Percentiles rank a stretch among this genome's conserved stretches.
phyloP scores from a whole-genome alignment of 176 grass and related monocot genomes.

The Avena insularis region DNA sequence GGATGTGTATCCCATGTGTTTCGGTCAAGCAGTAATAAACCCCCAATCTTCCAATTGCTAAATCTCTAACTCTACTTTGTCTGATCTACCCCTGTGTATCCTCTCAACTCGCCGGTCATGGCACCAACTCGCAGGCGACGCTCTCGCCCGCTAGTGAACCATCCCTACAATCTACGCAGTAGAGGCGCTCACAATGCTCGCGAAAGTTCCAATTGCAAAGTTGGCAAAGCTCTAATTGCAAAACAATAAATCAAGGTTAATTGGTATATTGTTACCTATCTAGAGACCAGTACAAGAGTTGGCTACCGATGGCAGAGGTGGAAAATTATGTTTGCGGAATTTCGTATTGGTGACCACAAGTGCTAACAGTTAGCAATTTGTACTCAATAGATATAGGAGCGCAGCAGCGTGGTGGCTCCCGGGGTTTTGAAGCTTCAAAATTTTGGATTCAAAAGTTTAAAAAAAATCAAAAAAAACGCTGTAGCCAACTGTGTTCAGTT shows the following conservation, averaged over 20 bases:
- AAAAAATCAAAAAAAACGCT: too few species aligned
- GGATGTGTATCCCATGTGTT: too few species aligned
- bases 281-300: constrained; percentile 22
- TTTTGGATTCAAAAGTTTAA: too few species aligned
- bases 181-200: background rate
- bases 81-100: background rate
- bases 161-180: background rate
- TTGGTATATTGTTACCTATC: constrained; percentile 16
- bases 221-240: background rate
- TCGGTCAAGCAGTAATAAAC: too few species aligned
- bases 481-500: too few species aligned
- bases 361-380: constrained; percentile 13
- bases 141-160: background rate
- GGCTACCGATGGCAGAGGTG: constrained; percentile 1
- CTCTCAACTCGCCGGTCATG: background rate
- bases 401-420: too few species aligned
- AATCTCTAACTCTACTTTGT: background rate
- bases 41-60: background rate
- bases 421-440: too few species aligned
- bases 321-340: constrained; percentile 1
- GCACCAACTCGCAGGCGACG: background rate
- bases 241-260: constrained; percentile 16
- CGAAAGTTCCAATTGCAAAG: background rate
- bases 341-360: constrained; percentile 16
- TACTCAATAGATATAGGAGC: background rate